Evolutionary conservation across 441 rosid species (phyloP).

Genomic region (Bruguiera hainesii): DNA sequence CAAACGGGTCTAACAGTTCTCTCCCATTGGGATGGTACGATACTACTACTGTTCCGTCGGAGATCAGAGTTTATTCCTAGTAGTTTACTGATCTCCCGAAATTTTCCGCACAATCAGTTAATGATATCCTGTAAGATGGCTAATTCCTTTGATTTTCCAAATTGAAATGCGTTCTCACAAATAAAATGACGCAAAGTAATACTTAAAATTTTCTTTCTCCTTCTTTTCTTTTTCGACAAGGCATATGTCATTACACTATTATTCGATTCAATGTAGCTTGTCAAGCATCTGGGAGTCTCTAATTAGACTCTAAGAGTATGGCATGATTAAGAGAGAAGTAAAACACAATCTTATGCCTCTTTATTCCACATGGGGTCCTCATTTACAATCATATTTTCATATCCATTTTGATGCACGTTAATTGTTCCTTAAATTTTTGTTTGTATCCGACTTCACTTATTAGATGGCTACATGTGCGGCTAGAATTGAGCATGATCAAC

Average conservation of each 20-base stretch:
- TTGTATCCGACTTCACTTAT: too few relatives aligned
- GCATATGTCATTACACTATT: too few relatives aligned
- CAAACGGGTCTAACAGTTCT: neutral
- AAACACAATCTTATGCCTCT: neutral
- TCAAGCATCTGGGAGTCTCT: too few relatives aligned
- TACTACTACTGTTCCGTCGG: slow-evolving; percentile 3
- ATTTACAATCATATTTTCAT: too few relatives aligned
- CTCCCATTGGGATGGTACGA: neutral
- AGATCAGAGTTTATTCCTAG: neutral
- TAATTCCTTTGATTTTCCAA: too few relatives aligned
- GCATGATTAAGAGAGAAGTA: neutral
- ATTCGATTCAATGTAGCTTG: too few relatives aligned
- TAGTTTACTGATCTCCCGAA: slow-evolving; percentile 15
- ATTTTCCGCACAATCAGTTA: neutral
- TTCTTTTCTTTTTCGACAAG: too few relatives aligned
- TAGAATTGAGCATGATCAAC: neutral
- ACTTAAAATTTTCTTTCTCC: too few relatives aligned
- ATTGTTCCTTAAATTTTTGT: neutral
- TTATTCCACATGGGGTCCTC: neutral
- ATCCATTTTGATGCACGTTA: neutral
- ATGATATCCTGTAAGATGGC: too few relatives aligned
- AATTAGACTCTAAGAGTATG: neutral
- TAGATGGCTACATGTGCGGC: slow-evolving; percentile 2
- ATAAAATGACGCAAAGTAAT: too few relatives aligned
- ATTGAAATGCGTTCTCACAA: too few relatives aligned